These are phyloP conservation scores for Phytopythium delawarense DNA, from an alignment of 352 stramenopile species.

Conservation along the genomic window DNA sequence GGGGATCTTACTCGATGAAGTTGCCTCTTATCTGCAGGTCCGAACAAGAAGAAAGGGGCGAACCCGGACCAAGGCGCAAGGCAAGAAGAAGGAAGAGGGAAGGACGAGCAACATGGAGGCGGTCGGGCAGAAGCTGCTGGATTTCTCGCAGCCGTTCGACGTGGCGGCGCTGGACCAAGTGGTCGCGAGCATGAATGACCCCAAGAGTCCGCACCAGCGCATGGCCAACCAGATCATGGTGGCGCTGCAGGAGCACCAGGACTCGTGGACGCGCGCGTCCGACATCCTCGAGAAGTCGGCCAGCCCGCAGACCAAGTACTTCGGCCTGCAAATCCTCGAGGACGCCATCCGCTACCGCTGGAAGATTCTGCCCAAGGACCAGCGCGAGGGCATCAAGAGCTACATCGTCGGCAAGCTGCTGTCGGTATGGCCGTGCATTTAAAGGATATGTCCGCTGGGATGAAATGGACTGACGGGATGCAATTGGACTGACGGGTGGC, in stretches of 20 bases:
- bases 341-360: slow-evolving; percentile 97
- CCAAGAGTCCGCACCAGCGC: slow-evolving; percentile 89
- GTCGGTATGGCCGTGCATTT: slow-evolving; percentile 38
- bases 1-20: background rate
- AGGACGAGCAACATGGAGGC: slow-evolving; percentile 64
- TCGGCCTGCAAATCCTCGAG: slow-evolving; percentile 94
- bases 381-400: slow-evolving; percentile 98
- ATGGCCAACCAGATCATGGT: slow-evolving; percentile 94
- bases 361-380: slow-evolving; percentile 95
- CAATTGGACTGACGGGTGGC: background rate
- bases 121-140: slow-evolving; percentile 88
- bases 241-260: slow-evolving; percentile 90
- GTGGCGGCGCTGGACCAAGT: slow-evolving; percentile 95
- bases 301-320: slow-evolving; percentile 90
- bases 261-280: slow-evolving; percentile 91
- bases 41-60: background rate
- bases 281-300: slow-evolving; percentile 95
- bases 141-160: slow-evolving; percentile 95
- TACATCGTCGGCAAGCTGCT: slow-evolving; percentile 98
- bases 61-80: background rate
- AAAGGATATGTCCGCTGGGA: too few relatives aligned
- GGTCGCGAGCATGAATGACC: slow-evolving; percentile 95
- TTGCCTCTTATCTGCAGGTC: background rate
- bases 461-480: too few relatives aligned
- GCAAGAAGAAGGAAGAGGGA: slow-evolving; percentile 2